Evolutionary conservation across 164 flowering plant genomes (phyloP).

Genomic region (Cinnamomum chago): DNA sequence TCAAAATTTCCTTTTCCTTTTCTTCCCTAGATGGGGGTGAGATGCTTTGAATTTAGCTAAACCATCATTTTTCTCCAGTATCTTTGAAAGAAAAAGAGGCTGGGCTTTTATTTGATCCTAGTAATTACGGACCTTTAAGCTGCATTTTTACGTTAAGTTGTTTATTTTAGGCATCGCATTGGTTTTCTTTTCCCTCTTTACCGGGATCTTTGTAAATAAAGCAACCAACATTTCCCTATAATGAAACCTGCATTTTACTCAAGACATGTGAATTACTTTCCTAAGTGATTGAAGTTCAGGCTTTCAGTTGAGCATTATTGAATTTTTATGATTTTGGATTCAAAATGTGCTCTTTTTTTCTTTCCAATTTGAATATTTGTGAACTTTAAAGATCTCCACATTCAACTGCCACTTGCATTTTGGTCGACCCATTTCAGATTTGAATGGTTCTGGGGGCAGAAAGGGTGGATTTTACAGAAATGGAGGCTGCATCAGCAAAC

Average conservation of each 20-base stretch:
- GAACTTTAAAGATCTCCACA: neutral
- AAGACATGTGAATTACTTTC: neutral
- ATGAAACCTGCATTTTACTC: neutral
- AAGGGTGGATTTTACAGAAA: neutral
- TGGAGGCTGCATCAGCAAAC: constrained; percentile 19
- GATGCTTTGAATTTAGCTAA: neutral
- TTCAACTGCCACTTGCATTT: neutral
- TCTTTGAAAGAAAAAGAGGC: neutral
- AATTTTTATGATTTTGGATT: too few species aligned
- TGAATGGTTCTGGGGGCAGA: neutral
- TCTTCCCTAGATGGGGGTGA: neutral
- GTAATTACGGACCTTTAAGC: neutral
- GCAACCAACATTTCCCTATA: too few species aligned
- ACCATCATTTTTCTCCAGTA: neutral
- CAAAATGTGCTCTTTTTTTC: neutral
- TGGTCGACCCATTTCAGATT: constrained; percentile 4
- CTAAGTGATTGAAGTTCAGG: neutral
- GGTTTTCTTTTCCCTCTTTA: neutral
- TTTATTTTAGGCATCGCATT: neutral
- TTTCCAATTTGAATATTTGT: constrained; percentile 1
- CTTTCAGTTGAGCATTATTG: neutral
- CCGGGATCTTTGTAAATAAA: too few species aligned
- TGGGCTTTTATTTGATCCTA: neutral
- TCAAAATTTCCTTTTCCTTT: neutral
- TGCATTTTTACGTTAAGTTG: neutral